These are phyloP conservation scores for Epichloe gansuensis DNA, from an alignment of 2,329 filamentous ascomycete genomes.

Conservation along the genomic window DNA sequence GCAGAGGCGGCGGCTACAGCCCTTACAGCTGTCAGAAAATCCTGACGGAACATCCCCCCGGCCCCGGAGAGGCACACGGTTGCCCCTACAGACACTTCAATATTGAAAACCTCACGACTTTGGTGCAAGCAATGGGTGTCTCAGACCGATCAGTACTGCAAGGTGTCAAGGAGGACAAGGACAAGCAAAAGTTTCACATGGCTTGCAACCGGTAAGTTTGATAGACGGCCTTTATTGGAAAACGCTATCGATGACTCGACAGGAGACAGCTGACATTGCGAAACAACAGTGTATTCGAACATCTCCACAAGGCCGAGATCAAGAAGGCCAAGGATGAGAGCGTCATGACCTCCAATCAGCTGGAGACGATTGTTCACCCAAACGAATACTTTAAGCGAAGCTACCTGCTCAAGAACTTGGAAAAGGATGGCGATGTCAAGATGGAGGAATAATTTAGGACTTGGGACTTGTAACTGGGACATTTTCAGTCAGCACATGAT, in stretches of 20 bases:
- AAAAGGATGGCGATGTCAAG: constrained; percentile 39
- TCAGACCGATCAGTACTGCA: constrained; percentile 64
- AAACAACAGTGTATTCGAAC: constrained; percentile 63
- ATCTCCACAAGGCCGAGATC: constrained; percentile 66
- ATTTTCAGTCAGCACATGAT: no score
- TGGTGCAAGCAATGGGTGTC: constrained; percentile 70
- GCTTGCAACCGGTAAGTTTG: constrained; percentile 69
- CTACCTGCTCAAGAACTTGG: constrained; percentile 74
- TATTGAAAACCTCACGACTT: constrained; percentile 65
- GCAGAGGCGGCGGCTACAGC: constrained; percentile 75
- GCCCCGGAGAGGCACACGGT: constrained; percentile 81
- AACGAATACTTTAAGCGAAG: constrained; percentile 98
- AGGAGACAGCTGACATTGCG: background rate
- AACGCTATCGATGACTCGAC: no score
- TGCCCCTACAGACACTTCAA: constrained; percentile 93
- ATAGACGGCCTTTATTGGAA: no score
- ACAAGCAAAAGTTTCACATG: constrained; percentile 80
- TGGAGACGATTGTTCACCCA: constrained; percentile 93
- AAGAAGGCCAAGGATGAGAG: constrained; percentile 64
- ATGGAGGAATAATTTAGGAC: constrained; percentile 36
- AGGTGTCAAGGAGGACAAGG: constrained; percentile 78
- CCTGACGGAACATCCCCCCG: constrained; percentile 79
- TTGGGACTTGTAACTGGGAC: background rate
- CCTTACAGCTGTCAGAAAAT: constrained; percentile 95
- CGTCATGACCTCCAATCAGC: constrained; percentile 57